Base-by-base conservation (phyloP, 2,329 filamentous ascomycete genomes). In the Sordariomycetes sp. region DNA sequence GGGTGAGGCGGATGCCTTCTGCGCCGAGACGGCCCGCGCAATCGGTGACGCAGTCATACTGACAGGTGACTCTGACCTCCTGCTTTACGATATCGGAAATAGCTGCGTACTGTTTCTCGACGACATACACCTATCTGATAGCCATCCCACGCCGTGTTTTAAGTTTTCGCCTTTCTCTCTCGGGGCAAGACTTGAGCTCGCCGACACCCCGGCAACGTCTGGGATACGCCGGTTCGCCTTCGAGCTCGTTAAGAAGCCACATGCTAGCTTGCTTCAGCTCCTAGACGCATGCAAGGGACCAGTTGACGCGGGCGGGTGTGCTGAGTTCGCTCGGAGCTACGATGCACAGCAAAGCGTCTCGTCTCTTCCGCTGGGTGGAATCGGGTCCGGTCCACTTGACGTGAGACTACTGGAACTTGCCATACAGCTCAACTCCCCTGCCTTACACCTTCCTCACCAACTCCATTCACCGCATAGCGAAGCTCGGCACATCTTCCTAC, bases 21-120 rank as follows among this genome's bases (percentile, higher is more conserved):
- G 91, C 68, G 90, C 90, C 3, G 72, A 78, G 16, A 77, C 84
- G 32, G 61, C 60, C 57, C 78, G 89, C 7, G 76, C 76, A n/a
- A 61, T 73, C 2, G 67, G 76, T 34, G 75, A 78, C 1, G 82
- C 81, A 0, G 74, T 76, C 1, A 79, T 90, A 16, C 71, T 97
- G 7, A 95, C 90, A 0, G 86, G 84, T n/a, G 93, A 97, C 65
- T 95, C 91, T 0, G 93, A 97, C 66, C 77, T 97, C 10, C 74
- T 96, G 0, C 78, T 93, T 0, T 86, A 92, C 67, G 79, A 90
- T 59, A 76, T 93, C 10, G 86, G 85, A 0, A 62, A 77, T 1
- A 87, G 87, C 0, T 75, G 77, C 1, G 83, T 96, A 0, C 74
- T 85, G 0, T 86, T 93, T 59, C 79, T 96, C 34, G 76, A 79